phyloP scores from a whole-genome alignment of 192 early-diverging fungal species.

The Backusella tuberculispora region DNA sequence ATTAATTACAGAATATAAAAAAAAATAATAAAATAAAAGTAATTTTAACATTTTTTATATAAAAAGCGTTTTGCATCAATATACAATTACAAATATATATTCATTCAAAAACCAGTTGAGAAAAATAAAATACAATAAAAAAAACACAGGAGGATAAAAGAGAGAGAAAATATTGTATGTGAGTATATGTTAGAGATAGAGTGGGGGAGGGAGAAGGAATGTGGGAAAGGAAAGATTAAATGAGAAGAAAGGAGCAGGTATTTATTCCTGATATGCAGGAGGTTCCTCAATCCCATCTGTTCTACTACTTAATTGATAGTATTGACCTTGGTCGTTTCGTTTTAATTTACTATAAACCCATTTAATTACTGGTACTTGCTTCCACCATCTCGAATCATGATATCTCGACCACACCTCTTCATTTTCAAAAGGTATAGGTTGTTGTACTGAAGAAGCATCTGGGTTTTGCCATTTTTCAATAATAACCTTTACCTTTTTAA shows the following conservation, averaged over 20 bases:
- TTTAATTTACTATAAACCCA: slow-evolving; percentile 25
- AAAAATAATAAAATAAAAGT: neutral
- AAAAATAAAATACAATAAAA: neutral
- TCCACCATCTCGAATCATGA: slow-evolving; percentile 22
- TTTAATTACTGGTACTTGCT: slow-evolving; percentile 16
- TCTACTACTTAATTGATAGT: slow-evolving; percentile 16
- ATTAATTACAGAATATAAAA: slow-evolving; percentile 17
- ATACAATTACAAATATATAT: neutral
- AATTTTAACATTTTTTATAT: neutral
- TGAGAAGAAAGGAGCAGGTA: too few relatives aligned
- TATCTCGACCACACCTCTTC: slow-evolving; percentile 22
- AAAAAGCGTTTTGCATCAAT: neutral
- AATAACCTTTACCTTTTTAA: slow-evolving; percentile 11
- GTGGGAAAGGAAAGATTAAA: neutral
- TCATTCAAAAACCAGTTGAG: slow-evolving; percentile 1
- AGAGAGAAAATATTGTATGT: neutral
- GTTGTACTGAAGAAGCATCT: neutral
- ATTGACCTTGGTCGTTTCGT: neutral
- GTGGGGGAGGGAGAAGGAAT: neutral
- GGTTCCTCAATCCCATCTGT: slow-evolving; percentile 19
- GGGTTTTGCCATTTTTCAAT: slow-evolving; percentile 38
- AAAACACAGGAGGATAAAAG: neutral
- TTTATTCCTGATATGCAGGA: slow-evolving; percentile 16
- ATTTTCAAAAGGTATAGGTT: slow-evolving; percentile 9
- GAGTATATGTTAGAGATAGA: neutral